Base-by-base conservation (phyloP, 192 early-diverging fungal species). In the Gorgonomyces haynaldii region DNA sequence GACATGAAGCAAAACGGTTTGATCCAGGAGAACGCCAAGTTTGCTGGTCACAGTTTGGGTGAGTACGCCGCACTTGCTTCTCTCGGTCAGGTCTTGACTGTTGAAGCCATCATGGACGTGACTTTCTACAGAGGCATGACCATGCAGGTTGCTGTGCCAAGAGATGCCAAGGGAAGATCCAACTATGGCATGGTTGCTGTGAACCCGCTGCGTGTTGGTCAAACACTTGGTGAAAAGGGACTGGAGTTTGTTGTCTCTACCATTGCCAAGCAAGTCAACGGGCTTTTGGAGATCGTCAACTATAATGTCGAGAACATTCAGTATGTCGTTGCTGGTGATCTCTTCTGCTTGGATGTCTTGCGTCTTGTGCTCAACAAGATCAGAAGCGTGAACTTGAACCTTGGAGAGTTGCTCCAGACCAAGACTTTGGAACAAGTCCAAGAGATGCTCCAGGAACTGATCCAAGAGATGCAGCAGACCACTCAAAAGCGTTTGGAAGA, bases 281-380 rank as follows among this genome's bases (percentile, higher is more conserved):
- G 79, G 32, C 66, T 93, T 15, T 61, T 92, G 48, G 93, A 96
- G 55, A 90, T 94, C 54, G 90, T 96, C 61, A 96, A 96, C 69
- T 91, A 80, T 81, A 96, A 96, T 69, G 90, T 96, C 40, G 89
- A 91, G 62, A 91, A 91, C 72, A 83, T 86, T 78, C 91, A 95
- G 66, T 95, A 95, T 52, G 89, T 95, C 9, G 81, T 86, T 54
- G 86, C 91, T 43, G 91, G 91, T 64, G 79, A 86, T 45, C 65
- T 88, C 46, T 64, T 74, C 47, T 81, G 80, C 62, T 64, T 95
- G 37, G 88, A 92, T 37, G 74, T 76, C 16, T 75, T 95, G 45
- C 76, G 87, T 17, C 71, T 70, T 42, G 82, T 88, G 40, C 64
- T 96, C 37, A 90, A 96, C 72, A 83, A 84, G 67, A 67, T 91